Conservation (phyloP, 352 stramenopile genomes). For the Halophytophthora polymorphica region DNA sequence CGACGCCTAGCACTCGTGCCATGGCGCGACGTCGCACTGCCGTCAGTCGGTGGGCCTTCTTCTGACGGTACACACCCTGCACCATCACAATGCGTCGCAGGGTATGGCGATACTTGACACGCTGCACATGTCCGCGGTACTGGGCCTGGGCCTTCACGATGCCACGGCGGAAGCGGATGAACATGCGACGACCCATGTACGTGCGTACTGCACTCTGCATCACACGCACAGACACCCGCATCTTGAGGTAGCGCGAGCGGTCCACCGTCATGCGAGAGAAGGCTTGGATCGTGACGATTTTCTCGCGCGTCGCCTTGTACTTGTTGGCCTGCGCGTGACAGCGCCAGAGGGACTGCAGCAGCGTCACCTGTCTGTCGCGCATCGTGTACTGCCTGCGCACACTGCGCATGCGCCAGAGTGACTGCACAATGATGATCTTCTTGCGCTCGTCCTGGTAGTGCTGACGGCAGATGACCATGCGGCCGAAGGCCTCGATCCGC, state of each 20-base stretch:
- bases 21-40: slow-evolving; percentile 59
- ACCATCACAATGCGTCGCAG: slow-evolving; percentile 58
- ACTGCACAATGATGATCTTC: slow-evolving; percentile 76
- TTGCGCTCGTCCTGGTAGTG: slow-evolving; percentile 56
- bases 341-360: slow-evolving; percentile 82
- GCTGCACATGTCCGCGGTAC: slow-evolving; percentile 55
- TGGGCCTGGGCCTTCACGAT: slow-evolving; percentile 71
- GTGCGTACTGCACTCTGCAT: slow-evolving; percentile 74
- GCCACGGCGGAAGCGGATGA: slow-evolving; percentile 57
- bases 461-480: slow-evolving; percentile 77
- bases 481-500: slow-evolving; percentile 76
- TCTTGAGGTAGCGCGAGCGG: slow-evolving; percentile 51
- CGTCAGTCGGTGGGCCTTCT: slow-evolving; percentile 46
- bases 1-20: slow-evolving; percentile 63
- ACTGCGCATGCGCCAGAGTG: slow-evolving; percentile 75
- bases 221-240: slow-evolving; percentile 44
- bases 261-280: slow-evolving; percentile 66
- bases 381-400: slow-evolving; percentile 53
- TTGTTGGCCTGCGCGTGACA: slow-evolving; percentile 49
- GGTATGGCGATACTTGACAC: slow-evolving; percentile 54
- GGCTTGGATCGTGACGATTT: slow-evolving; percentile 65
- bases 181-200: slow-evolving; percentile 61
- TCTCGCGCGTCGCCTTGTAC: slow-evolving; percentile 54
- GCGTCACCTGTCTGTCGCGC: slow-evolving; percentile 42
- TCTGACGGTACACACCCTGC: slow-evolving; percentile 72